These are phyloP conservation scores for Chrysosporium queenslandicum DNA, from an alignment of 2,329 filamentous ascomycete genomes.

Conservation along the genomic window DNA sequence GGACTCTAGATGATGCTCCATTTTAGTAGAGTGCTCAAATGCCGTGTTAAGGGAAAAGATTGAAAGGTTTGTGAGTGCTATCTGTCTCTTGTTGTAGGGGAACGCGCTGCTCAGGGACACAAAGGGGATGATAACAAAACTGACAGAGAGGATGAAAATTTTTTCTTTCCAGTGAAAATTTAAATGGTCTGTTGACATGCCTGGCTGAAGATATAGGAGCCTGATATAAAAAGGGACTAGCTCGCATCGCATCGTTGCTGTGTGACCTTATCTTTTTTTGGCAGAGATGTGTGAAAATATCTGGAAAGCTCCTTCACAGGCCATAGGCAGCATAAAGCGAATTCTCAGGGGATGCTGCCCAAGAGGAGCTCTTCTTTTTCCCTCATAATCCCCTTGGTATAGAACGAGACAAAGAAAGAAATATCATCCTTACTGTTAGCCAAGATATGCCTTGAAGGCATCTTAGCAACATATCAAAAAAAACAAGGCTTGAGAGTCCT, in stretches of 20 bases:
- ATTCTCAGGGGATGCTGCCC: neutral
- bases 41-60: neutral
- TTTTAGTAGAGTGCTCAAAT: neutral
- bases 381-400: too few species aligned
- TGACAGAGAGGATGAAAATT: neutral
- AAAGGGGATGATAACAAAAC: neutral
- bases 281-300: neutral
- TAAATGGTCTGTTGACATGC: neutral
- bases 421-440: too few species aligned
- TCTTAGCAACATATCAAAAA: too few species aligned
- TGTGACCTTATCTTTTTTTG: neutral
- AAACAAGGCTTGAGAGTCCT: too few species aligned
- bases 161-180: neutral
- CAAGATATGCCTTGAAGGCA: too few species aligned
- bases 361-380: too few species aligned
- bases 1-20: neutral
- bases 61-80: neutral
- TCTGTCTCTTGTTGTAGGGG: neutral
- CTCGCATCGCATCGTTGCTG: conserved; percentile 1
- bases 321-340: neutral
- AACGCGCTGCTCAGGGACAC: neutral
- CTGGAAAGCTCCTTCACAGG: conserved; percentile 5
- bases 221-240: conserved; percentile 5
- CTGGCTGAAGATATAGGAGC: neutral
- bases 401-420: too few species aligned